Evolutionary conservation across 2,329 filamentous ascomycete species (phyloP).

Genomic region (Raffaelea ambrosiae): DNA sequence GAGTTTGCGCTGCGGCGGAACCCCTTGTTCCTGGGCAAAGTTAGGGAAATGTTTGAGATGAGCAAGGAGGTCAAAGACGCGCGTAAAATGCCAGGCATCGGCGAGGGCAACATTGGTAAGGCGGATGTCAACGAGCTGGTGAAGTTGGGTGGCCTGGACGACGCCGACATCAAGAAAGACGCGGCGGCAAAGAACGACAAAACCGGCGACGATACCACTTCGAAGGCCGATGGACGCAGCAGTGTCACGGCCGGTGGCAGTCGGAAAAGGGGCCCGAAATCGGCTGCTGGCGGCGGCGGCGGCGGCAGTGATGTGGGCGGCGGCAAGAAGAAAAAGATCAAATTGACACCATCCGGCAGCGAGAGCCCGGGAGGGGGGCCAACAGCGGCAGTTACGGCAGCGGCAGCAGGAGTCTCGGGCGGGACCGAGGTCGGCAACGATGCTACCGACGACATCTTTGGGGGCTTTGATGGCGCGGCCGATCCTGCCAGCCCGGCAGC

Average conservation of each 20-base stretch:
- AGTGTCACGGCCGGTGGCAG: conserved; percentile 6
- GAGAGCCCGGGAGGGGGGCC: neutral
- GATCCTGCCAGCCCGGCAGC: neutral
- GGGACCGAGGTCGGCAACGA: no score
- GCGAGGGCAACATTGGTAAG: conserved; percentile 37
- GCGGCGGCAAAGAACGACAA: conserved; percentile 1
- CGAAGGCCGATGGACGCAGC: conserved; percentile 5
- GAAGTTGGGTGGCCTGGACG: conserved; percentile 10
- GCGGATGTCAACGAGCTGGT: conserved; percentile 16
- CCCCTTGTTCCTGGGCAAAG: conserved; percentile 75
- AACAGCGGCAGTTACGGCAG: neutral
- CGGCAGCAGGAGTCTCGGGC: no score
- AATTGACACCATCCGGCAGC: conserved; percentile 4
- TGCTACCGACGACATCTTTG: neutral
- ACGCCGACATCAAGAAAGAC: conserved; percentile 7
- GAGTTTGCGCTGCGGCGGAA: conserved; percentile 88
- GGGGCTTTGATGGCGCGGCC: neutral
- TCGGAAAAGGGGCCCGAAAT: conserved; percentile 3
- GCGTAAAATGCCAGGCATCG: conserved; percentile 64
- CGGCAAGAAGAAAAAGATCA: conserved; percentile 13
- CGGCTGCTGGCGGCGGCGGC: conserved; percentile 3
- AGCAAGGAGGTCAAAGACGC: conserved; percentile 79
- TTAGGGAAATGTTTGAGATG: conserved; percentile 82
- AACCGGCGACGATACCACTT: conserved; percentile 3
- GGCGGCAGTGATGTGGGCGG: conserved; percentile 9